A percentile compares a stretch with the other conserved stretches of the same genome.
Conservation (phyloP, 371 early-diverging fungal genomes). For the Mucor piriformis region DNA sequence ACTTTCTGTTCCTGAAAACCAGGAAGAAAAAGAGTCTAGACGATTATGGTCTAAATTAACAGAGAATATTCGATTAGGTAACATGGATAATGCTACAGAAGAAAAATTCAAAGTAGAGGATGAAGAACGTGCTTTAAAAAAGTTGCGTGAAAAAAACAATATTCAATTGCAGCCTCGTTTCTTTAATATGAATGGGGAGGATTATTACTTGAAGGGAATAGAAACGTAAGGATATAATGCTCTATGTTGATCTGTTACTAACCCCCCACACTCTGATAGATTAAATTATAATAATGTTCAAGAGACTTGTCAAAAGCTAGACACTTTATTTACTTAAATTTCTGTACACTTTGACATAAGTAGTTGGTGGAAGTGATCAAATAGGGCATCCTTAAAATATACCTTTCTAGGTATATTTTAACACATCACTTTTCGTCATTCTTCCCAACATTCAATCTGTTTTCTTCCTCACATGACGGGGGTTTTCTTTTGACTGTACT, state of each 20-base stretch:
- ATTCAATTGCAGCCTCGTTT: slow-evolving; percentile 55
- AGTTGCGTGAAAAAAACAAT: slow-evolving; percentile 57
- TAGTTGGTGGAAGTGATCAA: too few relatives aligned
- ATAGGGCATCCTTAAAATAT: too few relatives aligned
- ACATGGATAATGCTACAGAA: slow-evolving; percentile 76
- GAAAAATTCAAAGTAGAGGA: slow-evolving; percentile 86
- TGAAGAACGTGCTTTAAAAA: slow-evolving; percentile 69
- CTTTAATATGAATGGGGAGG: slow-evolving; percentile 42
- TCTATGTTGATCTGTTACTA: not conserved
- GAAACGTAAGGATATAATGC: slow-evolving; percentile 10
- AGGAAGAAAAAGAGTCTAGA: slow-evolving; percentile 28
- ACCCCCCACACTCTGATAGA: not conserved
- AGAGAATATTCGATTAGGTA: slow-evolving; percentile 59
- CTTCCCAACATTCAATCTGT: too few relatives aligned
- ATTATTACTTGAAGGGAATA: slow-evolving; percentile 23
- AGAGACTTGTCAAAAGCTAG: not conserved
- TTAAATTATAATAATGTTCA: slow-evolving; percentile 9
- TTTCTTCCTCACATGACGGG: too few relatives aligned
- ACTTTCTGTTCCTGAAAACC: slow-evolving; percentile 16
- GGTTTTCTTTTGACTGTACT: too few relatives aligned
- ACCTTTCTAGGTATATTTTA: too few relatives aligned
- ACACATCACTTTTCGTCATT: too few relatives aligned
- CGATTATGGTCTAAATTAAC: slow-evolving; percentile 78
- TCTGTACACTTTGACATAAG: not conserved
- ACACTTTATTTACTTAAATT: slow-evolving; percentile 3